Percentiles rank a stretch among this genome's conserved stretches.
Evolutionary conservation across 75 land plant species (phyloP).

Genomic region (Pseudotsuga menziesii): DNA sequence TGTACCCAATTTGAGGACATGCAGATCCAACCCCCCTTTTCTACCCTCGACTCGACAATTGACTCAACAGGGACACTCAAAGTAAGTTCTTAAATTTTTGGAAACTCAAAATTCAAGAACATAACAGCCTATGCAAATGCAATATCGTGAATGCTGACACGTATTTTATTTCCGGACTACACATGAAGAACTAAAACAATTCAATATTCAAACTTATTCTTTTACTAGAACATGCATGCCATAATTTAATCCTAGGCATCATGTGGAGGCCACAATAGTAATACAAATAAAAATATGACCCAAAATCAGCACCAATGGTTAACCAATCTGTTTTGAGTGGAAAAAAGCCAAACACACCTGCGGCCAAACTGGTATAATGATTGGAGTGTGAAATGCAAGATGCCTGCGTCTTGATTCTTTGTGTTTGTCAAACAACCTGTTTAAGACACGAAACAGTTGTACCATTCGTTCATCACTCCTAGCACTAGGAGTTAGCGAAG

Average conservation of each 20-base stretch:
- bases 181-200: too few species aligned
- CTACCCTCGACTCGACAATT: too few species aligned
- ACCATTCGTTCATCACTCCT: constrained; percentile 99
- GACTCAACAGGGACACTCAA: too few species aligned
- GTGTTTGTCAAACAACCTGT: constrained; percentile 95
- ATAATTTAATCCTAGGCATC: too few species aligned
- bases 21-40: too few species aligned
- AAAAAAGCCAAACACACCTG: constrained; percentile 49
- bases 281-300: background rate
- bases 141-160: background rate
- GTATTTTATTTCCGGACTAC: background rate
- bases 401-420: constrained; percentile 97
- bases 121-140: too few species aligned
- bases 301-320: background rate
- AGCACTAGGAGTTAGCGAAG: constrained; percentile 97
- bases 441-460: constrained; percentile 93
- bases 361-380: constrained; percentile 99
- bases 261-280: background rate
- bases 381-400: constrained; percentile 86
- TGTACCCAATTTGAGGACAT: too few species aligned
- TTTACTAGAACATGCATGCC: too few species aligned
- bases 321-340: background rate
- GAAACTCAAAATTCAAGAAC: too few species aligned
- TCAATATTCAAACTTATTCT: too few species aligned
- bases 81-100: too few species aligned